Evolutionary conservation across 2,329 filamentous ascomycete species (phyloP).

Genomic region (Ceratocystiopsis sp.): DNA sequence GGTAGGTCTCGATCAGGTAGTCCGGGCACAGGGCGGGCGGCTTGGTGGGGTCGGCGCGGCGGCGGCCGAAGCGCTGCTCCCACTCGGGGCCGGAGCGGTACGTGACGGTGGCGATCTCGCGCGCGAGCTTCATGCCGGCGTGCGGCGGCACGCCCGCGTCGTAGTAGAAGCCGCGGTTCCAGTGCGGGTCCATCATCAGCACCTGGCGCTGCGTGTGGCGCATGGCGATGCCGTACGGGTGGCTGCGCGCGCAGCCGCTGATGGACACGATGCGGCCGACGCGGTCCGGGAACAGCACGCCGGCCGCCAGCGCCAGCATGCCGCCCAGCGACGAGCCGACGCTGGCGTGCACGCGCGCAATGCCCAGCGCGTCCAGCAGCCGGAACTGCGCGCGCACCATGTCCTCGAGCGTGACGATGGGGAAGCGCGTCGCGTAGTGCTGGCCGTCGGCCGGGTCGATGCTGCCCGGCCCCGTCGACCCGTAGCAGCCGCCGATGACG

Average conservation of each 20-base stretch:
- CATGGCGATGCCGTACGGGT: slow-evolving; percentile 98
- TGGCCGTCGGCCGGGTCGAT: slow-evolving; percentile 78
- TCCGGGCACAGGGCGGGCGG: slow-evolving; percentile 91
- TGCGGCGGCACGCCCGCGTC: slow-evolving; percentile 74
- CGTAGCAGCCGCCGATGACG: slow-evolving; percentile 88
- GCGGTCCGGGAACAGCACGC: slow-evolving; percentile 64
- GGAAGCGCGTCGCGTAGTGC: slow-evolving; percentile 84
- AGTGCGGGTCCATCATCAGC: slow-evolving; percentile 97
- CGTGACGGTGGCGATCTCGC: slow-evolving; percentile 94
- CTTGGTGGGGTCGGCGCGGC: slow-evolving; percentile 69
- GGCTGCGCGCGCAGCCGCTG: slow-evolving; percentile 81
- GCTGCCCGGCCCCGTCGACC: slow-evolving; percentile 79
- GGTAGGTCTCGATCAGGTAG: slow-evolving; percentile 93
- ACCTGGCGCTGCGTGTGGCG: slow-evolving; percentile 94
- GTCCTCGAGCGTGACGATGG: slow-evolving; percentile 87
- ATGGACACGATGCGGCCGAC: slow-evolving; percentile 75
- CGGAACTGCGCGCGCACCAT: slow-evolving; percentile 96
- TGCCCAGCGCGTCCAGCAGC: slow-evolving; percentile 61
- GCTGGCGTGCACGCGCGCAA: slow-evolving; percentile 70
- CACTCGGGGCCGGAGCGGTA: slow-evolving; percentile 94
- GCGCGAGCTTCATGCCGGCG: slow-evolving; percentile 91
- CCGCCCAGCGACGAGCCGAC: slow-evolving; percentile 97
- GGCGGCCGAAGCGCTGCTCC: slow-evolving; percentile 84
- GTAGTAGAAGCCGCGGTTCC: slow-evolving; percentile 92
- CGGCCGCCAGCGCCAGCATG: slow-evolving; percentile 88